phyloP scores from a whole-genome alignment of 2,329 filamentous ascomycete genomes.

The Aspergillus floridensis region DNA sequence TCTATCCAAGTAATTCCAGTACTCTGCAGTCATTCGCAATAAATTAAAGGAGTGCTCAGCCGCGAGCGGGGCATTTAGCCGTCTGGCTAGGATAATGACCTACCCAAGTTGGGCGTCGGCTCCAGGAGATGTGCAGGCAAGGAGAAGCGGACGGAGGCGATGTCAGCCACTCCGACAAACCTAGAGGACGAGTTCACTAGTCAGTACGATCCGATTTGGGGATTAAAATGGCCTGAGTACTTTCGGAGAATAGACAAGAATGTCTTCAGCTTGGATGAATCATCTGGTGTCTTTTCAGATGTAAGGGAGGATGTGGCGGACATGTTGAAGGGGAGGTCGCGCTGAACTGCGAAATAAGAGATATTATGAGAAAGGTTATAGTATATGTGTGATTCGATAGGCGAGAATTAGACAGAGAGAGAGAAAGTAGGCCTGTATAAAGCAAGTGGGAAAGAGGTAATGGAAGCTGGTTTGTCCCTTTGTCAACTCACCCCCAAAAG shows the following conservation, averaged over 20 bases:
- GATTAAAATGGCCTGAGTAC: constrained; percentile 48
- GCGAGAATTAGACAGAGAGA: not conserved
- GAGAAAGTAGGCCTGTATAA: not conserved
- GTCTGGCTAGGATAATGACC: constrained; percentile 9
- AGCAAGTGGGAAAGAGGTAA: not conserved
- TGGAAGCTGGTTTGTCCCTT: not conserved
- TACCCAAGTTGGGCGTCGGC: constrained; percentile 85
- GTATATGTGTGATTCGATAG: constrained; percentile 1
- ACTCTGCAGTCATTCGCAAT: constrained; percentile 57
- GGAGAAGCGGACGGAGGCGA: constrained; percentile 93
- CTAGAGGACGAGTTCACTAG: constrained; percentile 46
- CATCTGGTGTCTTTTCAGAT: constrained; percentile 63
- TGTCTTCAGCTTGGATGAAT: constrained; percentile 83
- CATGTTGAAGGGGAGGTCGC: constrained; percentile 19
- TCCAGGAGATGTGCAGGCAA: constrained; percentile 93
- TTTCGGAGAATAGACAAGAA: constrained; percentile 85
- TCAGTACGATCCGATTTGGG: not conserved
- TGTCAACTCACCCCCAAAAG: not conserved
- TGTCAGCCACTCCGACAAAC: constrained; percentile 94
- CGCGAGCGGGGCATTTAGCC: not conserved
- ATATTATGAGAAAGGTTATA: not conserved
- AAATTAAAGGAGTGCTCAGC: constrained; percentile 15
- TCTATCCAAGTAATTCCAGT: constrained; percentile 97
- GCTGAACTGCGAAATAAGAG: not conserved
- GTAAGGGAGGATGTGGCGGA: constrained; percentile 27